phyloP scores from a whole-genome alignment of 1,284 basidiomycete genomes.

The Cryptococcus wingfieldii region DNA sequence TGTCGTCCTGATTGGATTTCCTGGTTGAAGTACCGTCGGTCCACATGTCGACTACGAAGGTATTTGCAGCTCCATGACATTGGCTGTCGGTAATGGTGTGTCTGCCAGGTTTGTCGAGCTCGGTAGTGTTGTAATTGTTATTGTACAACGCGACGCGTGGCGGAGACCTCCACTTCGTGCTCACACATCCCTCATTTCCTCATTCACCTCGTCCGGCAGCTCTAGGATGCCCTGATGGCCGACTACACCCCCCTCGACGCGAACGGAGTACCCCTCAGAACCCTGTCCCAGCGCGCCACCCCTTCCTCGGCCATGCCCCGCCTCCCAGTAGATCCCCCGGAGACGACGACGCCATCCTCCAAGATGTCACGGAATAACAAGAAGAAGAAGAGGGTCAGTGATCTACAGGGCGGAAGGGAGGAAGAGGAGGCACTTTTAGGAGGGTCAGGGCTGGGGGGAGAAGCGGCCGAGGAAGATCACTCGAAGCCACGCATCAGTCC shows the following conservation, averaged over 20 bases:
- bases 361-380: constrained; percentile 1
- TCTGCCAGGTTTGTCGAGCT: no score
- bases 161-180: background rate
- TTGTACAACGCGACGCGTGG: no score
- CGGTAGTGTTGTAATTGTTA: no score
- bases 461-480: constrained; percentile 1
- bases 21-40: no score
- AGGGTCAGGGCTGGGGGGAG: constrained; percentile 3
- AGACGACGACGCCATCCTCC: background rate
- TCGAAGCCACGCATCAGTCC: background rate
- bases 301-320: background rate
- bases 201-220: no score
- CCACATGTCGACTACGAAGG: no score
- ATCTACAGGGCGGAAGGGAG: constrained; percentile 11
- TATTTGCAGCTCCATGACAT: no score
- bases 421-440: constrained; percentile 23
- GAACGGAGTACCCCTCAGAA: constrained; percentile 10
- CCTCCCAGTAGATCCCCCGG: background rate
- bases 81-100: no score
- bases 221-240: background rate
- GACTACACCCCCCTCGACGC: background rate
- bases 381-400: constrained; percentile 37
- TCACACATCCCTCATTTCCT: constrained; percentile 3
- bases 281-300: constrained; percentile 15
- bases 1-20: no score